Base-by-base conservation (phyloP, 2,329 filamentous ascomycete genomes). In the Pyrenophora graminea region DNA sequence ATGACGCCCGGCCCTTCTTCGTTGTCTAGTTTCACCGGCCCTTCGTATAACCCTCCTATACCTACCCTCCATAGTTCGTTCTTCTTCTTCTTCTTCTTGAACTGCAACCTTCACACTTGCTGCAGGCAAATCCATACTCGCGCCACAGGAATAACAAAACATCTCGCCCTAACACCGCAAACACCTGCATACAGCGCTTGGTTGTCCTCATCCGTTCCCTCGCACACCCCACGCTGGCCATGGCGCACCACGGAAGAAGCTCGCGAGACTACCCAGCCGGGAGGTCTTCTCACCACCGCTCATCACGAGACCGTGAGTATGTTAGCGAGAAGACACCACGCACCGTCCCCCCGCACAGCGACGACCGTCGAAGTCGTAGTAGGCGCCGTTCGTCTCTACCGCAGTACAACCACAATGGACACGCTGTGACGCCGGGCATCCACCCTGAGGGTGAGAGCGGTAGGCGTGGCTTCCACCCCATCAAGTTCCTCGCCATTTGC, bases 401-500 rank as follows among this genome's bases (percentile, higher is more conserved):
- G 10, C 60, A 61, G 34, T 72, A 74, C 65, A 79, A 79, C 51
- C 74, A 77, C 66, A 75, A 74, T 59, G 77, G 76, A 15, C 74
- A 79, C 58, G 56, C 61, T 47, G 73, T 79, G 6, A 76, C 74
- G 0, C 65, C 55, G 31, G 74, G 74, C 48, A 76, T 80, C 34
- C 65, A 77, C 44, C 72, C 72, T 1, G 79, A 81, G 21, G 88
- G 87, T 54, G 87, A 91, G 73, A 89, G 86, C 68, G 87, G 87
- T 32, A 81, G 88, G 32, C 75, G 68, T 4, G 87, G 88, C 39
- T 69, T 91, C 54, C 80, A 90, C 60, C 85, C 85, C 0, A 45
- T 80, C 37, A 79, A 84, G 46, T 89, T 90, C 66, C 61, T 89
- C 27, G 77, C 74, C 56, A 86, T 91, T 47, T 81, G 80, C 67